Evolutionary conservation across 306 rosid genomes (phyloP), one percentile per base, ranked within the genome.

Genomic region (Dicorynia guianensis): DNA sequence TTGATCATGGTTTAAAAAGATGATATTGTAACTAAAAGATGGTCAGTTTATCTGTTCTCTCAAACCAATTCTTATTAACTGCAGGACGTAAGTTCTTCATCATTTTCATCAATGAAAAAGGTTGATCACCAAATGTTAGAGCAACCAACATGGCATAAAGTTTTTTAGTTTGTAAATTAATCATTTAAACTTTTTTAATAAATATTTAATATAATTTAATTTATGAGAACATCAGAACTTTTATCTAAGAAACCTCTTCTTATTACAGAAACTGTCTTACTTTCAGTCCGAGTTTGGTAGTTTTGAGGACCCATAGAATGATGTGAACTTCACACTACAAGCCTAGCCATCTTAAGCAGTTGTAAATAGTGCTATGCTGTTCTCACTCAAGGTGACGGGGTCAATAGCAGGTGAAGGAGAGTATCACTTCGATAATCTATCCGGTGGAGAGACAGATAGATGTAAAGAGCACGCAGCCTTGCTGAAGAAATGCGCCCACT

Each of bases 291-390:
- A 44, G 9, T 47, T 76, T 47, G 63, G 48, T 62, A 19, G 5
- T 34, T 15, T 25, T 10, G 18, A 49, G 40, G 63, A 17, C 55
- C 54, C n/a, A 11, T 44, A 42, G 77, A 55, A 70, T 50, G 6
- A 70, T 48, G 55, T 13, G 52, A 57, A 30, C 15, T 47, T 52
- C 9, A 42, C 42, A 18, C 55, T 6, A 39, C 25, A 40, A 65
- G 34, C 6, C 42, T 65, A 58, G 80, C 43, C 80, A 67, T 77
- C 59, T 61, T 82, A 35, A 73, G 52, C 34, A 79, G 57, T 17
- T 74, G 78, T 69, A 63, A 25, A 30, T 18, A 53, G 4, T 63
- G 56, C 18, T 11, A 39, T 4, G 64, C 64, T 76, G 38, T 25
- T 10, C 36, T 63, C 11, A 34, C 17, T 80, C 53, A 52, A 59